Evolutionary conservation across 1,284 basidiomycete species (phyloP), one percentile per base, ranked within the genome.

Genomic region (Anthracocystis panici-leucophaei): DNA sequence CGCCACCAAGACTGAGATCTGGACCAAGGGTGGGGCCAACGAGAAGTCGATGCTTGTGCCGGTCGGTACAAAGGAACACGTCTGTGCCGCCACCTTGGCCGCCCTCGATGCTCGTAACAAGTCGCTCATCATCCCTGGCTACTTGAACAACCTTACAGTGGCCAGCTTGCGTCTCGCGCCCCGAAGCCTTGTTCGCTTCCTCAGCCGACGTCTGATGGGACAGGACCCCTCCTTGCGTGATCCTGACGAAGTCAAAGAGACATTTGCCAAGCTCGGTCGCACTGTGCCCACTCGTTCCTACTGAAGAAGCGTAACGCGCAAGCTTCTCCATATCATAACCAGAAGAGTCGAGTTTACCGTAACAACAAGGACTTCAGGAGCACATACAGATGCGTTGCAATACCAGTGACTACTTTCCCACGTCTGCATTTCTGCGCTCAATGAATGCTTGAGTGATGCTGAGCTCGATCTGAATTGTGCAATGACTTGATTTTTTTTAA

Each of bases 101-200:
- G 70, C 65, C 5, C 44, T 73, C 9, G 70, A 73, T 29, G 53
- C 54, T 2, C 46, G 40, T 8, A 51, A 73, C 18, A 63, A 62
- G 50, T 51, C 70, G 10, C 16, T 69, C 18, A 70, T 73, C 65
- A 57, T 73, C 20, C 70, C 70, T 25, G 70, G 70, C 48, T 64
- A 68, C 33, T 56, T 72, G 23, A 68, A 72, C 33, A 72, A 67
- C n/a, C 5, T 72, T 6, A 40, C 46, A 29, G 29, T 51, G 5
- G 57, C 56, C 44, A 61, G 57, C 44, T 41, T 65, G 48, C 69
- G 69, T 25, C 3, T 72, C 3, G 63, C 57, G n/a, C 69, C 69
- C 2, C 51, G 65, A 16, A 57, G 50, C 23, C 51, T 67, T 8
- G 51, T 67, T 31, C 63, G 69, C 21, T 68, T 61, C 50, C 45